Percentiles rank a stretch among this genome's conserved stretches.
Evolutionary conservation across 2,329 filamentous ascomycete genomes (phyloP).

Genomic region (Fusarium pseudonygamai): DNA sequence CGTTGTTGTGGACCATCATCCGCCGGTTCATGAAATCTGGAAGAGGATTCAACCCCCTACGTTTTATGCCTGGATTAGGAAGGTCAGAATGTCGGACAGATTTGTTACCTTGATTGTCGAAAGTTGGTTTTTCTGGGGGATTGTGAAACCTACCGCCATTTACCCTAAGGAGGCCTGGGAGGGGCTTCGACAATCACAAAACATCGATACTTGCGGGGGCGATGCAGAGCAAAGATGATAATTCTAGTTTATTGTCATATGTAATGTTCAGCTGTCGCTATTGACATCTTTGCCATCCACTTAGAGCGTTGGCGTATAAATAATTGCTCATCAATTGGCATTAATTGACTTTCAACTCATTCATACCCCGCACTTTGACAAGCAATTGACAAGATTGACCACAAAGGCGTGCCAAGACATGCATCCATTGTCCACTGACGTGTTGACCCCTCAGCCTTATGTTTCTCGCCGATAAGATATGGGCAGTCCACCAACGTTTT

Average conservation of each 20-base stretch:
- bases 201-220: fast-evolving
- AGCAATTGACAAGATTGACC: background rate
- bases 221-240: background rate
- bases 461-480: background rate
- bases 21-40: background rate
- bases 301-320: background rate
- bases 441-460: background rate
- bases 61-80: background rate
- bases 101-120: background rate
- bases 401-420: background rate
- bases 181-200: too few relatives aligned
- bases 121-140: background rate
- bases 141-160: background rate
- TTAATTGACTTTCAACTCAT: too few relatives aligned
- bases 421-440: background rate
- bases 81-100: background rate
- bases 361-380: background rate
- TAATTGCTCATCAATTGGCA: too few relatives aligned
- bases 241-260: too few relatives aligned
- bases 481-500: background rate
- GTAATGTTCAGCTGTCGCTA: too few relatives aligned
- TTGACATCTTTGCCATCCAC: background rate
- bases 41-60: background rate
- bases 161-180: background rate
- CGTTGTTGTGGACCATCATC: background rate